Evolutionary conservation across 306 rosid genomes (phyloP), one percentile per base, ranked within the genome.

Genomic region (Inga oerstediana): DNA sequence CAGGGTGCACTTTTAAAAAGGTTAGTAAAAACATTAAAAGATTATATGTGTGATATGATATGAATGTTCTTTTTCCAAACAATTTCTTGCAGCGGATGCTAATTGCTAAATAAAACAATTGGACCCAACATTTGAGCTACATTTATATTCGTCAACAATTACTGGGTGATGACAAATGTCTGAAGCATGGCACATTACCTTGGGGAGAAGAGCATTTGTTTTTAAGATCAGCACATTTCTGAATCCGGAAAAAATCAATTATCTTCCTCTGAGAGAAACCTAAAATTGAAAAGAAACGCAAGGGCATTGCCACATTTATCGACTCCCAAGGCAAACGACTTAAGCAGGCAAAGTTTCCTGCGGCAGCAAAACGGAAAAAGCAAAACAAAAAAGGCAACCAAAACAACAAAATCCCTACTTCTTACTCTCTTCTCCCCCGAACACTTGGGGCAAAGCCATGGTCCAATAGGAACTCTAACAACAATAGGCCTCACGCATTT

Each of bases 371-470:
- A 59, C 8, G 64, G 3, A 6, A 49, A 34, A 61, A 65, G 1
- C 4, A 77, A 22, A 64, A 13, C 27, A 34, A 71, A 22, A 64
- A 35, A 14, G 43, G 34, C 32, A 70, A 59, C 20, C 20, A 70
- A 16, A 58, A 32, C 37, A 49, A 41, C 43, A 43, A 22, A 45
- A 83, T 81, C 78, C 93, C 83, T 87, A 94, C 98, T 79, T 82
- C 88, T 88, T 52, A 79, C 81, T 87, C 88, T 84, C 87, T 81
- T 87, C 56, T 66, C 81, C 15, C 89, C 93, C 7, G 84, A 84
- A 80, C 98, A 94, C 19, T 81, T 86, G 56, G 93, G 97, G 86
- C 98, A 94, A 41, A 91, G 86, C 98, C 98, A 94, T 39, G 94
- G 83, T 85, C 98, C 97, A 84, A 89, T 88, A 72, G 98, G 98